Evolutionary conservation across 2,329 filamentous ascomycete species (phyloP), one percentile per base, ranked within the genome.

Genomic region (Apiospora phragmitis): DNA sequence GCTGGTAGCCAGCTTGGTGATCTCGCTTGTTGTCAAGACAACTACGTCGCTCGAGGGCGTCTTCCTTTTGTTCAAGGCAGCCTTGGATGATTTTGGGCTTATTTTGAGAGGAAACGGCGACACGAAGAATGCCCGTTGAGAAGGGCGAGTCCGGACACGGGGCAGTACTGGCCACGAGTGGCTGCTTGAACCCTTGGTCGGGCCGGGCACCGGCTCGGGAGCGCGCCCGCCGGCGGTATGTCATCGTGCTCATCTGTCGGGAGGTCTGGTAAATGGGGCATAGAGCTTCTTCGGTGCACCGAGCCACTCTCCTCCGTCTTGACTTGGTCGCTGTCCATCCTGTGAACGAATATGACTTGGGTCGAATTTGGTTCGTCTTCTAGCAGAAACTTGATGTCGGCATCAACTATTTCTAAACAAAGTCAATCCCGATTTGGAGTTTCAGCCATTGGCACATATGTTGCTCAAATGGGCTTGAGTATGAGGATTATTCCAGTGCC

Each of bases 111-210:
- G 62, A 4, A 70, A 67, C 6, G 69, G 69, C 35, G 69, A 66
- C 11, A 70, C 67, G 69, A 70, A 70, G 62, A 70, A 70, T n/a
- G 32, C 29, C 14, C 16, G 32, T 12, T 38, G 29, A 32, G 14
- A 2, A 59, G 16, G 32, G 9, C 43, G 43, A n/a, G 43, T 8
- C 21, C 9, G 21, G 32, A 38, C 21, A 38, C 11, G 11, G 21
- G 29, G 55, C 18, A 38, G 1, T n/a, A 62, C 32, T n/a, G 55
- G 55, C 55, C 55, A 62, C 55, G 55, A 62, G 32, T n/a, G 8
- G 8, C 3, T 38, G 18, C 32, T 62, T n/a, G 55, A 62, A 6
- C 18, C 55, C 32, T 62, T n/a, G 32, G 9, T 24, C 21, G 55
- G 55, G 21, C 55, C 55, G 5, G 55, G 55, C 21, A 62, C 55